phyloP scores from a whole-genome alignment of 495 filamentous ascomycete species.

The Penicillium roqueforti region DNA sequence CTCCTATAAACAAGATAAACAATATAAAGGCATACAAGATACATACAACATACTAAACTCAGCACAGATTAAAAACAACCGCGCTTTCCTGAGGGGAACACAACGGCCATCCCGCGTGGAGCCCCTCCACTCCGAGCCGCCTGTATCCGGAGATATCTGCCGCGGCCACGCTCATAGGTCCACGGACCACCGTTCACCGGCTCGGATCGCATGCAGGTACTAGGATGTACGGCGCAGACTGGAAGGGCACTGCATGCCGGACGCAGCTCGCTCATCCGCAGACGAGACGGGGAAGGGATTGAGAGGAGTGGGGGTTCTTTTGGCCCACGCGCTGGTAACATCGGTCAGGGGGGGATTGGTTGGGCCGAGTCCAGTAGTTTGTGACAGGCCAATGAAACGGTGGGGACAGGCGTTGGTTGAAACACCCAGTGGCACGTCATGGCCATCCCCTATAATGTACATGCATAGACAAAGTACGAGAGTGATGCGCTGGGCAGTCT shows the following conservation, averaged over 20 bases:
- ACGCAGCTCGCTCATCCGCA: neutral
- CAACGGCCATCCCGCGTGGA: constrained; percentile 18
- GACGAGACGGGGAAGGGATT: neutral
- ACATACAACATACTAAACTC: too few species aligned
- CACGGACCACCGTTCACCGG: constrained; percentile 33
- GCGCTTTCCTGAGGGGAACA: neutral
- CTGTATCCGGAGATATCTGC: constrained; percentile 22
- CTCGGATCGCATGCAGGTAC: constrained; percentile 36
- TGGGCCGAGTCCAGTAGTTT: neutral
- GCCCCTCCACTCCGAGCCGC: constrained; percentile 1
- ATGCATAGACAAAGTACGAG: neutral
- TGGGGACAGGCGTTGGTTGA: neutral
- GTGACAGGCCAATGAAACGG: neutral
- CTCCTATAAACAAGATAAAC: too few species aligned
- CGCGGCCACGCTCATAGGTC: constrained; percentile 18
- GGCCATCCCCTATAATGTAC: neutral
- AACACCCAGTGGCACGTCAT: constrained; percentile 6
- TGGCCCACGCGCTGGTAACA: constrained; percentile 18
- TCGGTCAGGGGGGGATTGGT: constrained; percentile 17
- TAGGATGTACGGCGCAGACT: constrained; percentile 26
- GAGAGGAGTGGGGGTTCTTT: neutral
- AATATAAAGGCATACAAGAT: too few species aligned
- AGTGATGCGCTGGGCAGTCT: constrained; percentile 3
- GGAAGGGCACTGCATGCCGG: constrained; percentile 16
- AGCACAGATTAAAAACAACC: too few species aligned